Base-by-base conservation (phyloP, 2,329 filamentous ascomycete genomes). In the Tympanopsis confertula region DNA sequence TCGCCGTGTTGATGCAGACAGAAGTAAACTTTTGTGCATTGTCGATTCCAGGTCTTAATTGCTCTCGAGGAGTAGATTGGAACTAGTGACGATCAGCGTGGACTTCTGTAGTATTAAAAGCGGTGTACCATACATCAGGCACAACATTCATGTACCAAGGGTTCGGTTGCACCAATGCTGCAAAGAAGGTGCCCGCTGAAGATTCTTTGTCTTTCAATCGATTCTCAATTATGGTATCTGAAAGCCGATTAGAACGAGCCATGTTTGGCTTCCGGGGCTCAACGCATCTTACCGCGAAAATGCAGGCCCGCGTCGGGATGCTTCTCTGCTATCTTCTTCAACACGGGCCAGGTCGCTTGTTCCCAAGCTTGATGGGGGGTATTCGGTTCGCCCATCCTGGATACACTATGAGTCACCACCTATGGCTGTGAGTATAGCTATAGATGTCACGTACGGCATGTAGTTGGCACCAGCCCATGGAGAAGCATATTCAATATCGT, bases 381-480 rank as follows among this genome's bases (percentile, higher is more conserved):
- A 7, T 15, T 15, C 7, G 10, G 10, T 33, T 33, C 17, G 7
- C 10, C 30, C 10, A 33, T 7, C 7, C 30, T 33, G n/a, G n/a
- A n/a, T n/a, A n/a, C n/a, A n/a, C n/a, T n/a, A n/a, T n/a, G n/a
- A n/a, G n/a, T n/a, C n/a, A n/a, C n/a, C n/a, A n/a, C n/a, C n/a
- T n/a, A 33, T 13, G 30, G 24, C 24, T 28, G 10, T n/a, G n/a
- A n/a, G n/a, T n/a, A n/a, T n/a, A n/a, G n/a, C n/a, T n/a, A n/a
- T n/a, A n/a, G n/a, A n/a, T n/a, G n/a, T n/a, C 18, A 66, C 78
- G 43, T 50, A 84, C 78, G 82, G 86, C 42, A 82, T 56, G 50
- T 78, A 79, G 52, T 91, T 89, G 43, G 86, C 86, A 13, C 86
- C 86, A 3, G 86, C 86, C 82, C 85, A 93, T 1, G 86, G 86